phyloP scores from a whole-genome alignment of 192 early-diverging fungal species.

The Cetraspora pellucida region DNA sequence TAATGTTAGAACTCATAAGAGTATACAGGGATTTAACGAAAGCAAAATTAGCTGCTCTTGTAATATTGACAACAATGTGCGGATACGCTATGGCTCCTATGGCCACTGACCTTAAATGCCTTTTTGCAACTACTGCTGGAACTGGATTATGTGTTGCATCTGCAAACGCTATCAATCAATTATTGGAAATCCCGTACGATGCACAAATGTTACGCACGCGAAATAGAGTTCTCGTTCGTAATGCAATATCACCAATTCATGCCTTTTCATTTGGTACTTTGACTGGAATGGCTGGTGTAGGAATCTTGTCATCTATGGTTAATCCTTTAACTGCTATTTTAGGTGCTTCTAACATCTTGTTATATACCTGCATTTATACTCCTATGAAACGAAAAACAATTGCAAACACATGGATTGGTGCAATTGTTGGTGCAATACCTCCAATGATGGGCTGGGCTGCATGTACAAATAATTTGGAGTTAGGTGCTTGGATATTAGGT shows the following conservation, averaged over 20 bases:
- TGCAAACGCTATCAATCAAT: slow-evolving; percentile 97
- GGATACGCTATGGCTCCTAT: slow-evolving; percentile 93
- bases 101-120: slow-evolving; percentile 55
- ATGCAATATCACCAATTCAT: slow-evolving; percentile 73
- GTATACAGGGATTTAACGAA: slow-evolving; percentile 83
- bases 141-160: slow-evolving; percentile 85
- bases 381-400: slow-evolving; percentile 91
- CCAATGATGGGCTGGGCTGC: slow-evolving; percentile 99
- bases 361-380: slow-evolving; percentile 91
- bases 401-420: slow-evolving; percentile 94
- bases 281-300: slow-evolving; percentile 69
- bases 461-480: slow-evolving; percentile 69
- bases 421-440: slow-evolving; percentile 95
- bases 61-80: slow-evolving; percentile 91
- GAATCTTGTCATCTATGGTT: slow-evolving; percentile 70
- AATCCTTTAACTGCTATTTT: slow-evolving; percentile 85
- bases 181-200: slow-evolving; percentile 93
- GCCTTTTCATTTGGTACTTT: slow-evolving; percentile 73
- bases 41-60: slow-evolving; percentile 83
- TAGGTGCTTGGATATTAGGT: slow-evolving; percentile 82
- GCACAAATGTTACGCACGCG: slow-evolving; percentile 96
- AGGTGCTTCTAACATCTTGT: slow-evolving; percentile 82
- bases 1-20: slow-evolving; percentile 19
- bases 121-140: slow-evolving; percentile 83
- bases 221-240: slow-evolving; percentile 82